Conservation (phyloP, 208 protist genomes). For the Leishmania major region DNA sequence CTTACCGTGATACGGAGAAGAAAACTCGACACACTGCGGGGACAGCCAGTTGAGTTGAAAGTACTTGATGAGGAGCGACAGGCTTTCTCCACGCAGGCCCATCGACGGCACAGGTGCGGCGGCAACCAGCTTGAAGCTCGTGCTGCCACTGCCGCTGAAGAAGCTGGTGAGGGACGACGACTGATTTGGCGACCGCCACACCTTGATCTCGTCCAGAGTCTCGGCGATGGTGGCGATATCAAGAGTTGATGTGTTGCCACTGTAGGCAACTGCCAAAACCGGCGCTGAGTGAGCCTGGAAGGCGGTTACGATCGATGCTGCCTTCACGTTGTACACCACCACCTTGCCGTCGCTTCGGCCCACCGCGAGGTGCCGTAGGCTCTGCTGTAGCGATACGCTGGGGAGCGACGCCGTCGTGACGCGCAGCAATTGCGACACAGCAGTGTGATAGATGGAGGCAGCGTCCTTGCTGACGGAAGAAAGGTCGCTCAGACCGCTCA, state of each 20-base stretch:
- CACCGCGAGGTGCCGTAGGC: conserved; percentile 69
- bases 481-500: conserved; percentile 13
- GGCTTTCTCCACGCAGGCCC: not conserved
- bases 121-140: conserved; percentile 37
- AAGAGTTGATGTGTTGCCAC: conserved; percentile 62
- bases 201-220: conserved; percentile 58
- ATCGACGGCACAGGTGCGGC: conserved; percentile 34
- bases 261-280: conserved; percentile 73
- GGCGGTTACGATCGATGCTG: conserved; percentile 49
- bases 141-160: conserved; percentile 26
- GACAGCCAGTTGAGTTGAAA: conserved; percentile 81
- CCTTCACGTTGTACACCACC: conserved; percentile 72
- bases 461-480: conserved; percentile 28
- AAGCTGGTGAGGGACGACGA: conserved; percentile 39
- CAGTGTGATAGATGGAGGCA: conserved; percentile 36
- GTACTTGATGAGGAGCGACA: conserved; percentile 42
- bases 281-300: conserved; percentile 59
- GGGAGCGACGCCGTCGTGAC: conserved; percentile 47
- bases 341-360: conserved; percentile 65
- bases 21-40: conserved; percentile 78
- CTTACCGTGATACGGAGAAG: conserved; percentile 74
- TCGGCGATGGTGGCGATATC: conserved; percentile 78
- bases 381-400: conserved; percentile 77
- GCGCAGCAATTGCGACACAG: conserved; percentile 53
- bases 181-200: conserved; percentile 61